These are phyloP conservation scores for Populus euphratica DNA, from an alignment of 345 rosid genomes.

Conservation along the genomic window DNA sequence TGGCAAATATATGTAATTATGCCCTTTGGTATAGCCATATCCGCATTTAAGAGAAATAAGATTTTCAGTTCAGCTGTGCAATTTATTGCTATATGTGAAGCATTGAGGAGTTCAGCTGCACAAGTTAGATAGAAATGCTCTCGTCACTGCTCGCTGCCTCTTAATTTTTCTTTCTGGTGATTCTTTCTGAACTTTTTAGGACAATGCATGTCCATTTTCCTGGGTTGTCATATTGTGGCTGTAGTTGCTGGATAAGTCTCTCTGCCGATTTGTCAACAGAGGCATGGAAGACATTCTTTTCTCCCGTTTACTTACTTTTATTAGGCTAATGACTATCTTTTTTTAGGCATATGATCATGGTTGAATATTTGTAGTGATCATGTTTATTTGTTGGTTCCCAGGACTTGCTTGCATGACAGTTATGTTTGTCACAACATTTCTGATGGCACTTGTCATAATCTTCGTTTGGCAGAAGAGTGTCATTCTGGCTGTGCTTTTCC, in stretches of 20 bases:
- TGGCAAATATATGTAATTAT: background rate
- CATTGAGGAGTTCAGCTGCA: background rate
- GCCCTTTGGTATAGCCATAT: background rate
- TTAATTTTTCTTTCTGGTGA: background rate
- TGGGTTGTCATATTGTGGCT: background rate
- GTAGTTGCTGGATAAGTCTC: background rate
- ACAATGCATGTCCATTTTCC: background rate
- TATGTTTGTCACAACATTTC: constrained; percentile 82
- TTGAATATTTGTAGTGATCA: background rate
- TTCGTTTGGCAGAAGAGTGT: constrained; percentile 66
- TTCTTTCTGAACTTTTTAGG: background rate
- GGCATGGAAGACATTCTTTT: background rate
- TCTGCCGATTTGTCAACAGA: background rate
- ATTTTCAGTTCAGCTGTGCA: background rate
- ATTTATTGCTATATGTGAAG: background rate
- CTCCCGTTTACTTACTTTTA: background rate
- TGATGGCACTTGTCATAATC: constrained; percentile 82
- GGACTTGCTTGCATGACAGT: constrained; percentile 90
- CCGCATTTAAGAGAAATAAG: background rate
- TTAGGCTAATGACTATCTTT: background rate
- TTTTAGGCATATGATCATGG: background rate
- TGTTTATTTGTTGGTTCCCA: constrained; percentile 32
- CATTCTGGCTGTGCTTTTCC: constrained; percentile 55
- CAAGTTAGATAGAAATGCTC: background rate
- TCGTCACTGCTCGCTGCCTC: background rate